Base-by-base conservation (phyloP, 805 yeast species). In the Cyberlindnera saturnus region DNA sequence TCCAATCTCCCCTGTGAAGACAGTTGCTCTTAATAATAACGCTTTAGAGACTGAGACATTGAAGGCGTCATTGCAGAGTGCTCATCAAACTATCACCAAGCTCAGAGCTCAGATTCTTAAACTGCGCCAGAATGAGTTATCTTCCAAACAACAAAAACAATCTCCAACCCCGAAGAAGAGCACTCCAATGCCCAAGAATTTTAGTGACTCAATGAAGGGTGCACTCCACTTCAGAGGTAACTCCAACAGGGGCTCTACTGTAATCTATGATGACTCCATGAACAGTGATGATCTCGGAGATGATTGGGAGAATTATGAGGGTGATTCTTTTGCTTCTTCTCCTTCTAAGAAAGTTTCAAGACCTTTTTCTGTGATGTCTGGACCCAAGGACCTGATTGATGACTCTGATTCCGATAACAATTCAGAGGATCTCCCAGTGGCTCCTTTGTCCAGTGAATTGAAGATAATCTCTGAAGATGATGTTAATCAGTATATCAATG, bases 11-110 rank as follows among this genome's bases (percentile, higher is more conserved):
- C 69, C 69, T 14, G 58, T 61, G 6, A 63, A 62, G 40, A 56
- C 60, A 17, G 47, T 60, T 1, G 70, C 74, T 35, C 64, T 69
- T 1, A 64, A 66, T 28, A 69, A 73, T 44, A 61, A 70, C 2
- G 73, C 67, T 11, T 63, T 84, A 35, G 87, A 84, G 55, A 65
- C 75, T 3, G 90, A 86, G 54, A 81, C 89, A 1, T 62, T 84
- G 49, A 71, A 74, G 48, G 73, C 83, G 0, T 81, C 85, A 19
- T 68, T 86, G 51, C 69, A 71, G 15, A 86, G 75, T 61, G 83
- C 90, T 5, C 77, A 81, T 52, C 70, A 73, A 47, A 74, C 79
- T 3, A 79, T 85, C 38, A 64, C 77, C n/a, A 80, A 74, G 52
- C 67, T 84, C 48, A 74, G 84, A 57, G 64, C 55, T 8, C 60